Conservation (phyloP, 345 rosid genomes). For the Heritiera fomes region DNA sequence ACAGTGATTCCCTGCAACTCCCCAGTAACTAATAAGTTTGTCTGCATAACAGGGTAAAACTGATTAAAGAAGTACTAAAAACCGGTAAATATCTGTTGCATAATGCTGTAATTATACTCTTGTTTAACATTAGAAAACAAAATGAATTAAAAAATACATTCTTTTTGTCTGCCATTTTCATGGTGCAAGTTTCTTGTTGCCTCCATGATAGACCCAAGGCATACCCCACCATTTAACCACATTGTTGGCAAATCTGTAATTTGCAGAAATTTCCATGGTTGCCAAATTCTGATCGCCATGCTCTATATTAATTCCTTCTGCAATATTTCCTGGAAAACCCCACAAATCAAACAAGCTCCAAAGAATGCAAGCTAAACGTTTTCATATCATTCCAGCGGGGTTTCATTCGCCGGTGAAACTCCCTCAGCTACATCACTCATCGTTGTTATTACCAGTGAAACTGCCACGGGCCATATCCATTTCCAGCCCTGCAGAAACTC, state of each 20-base stretch:
- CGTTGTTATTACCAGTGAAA: conserved; percentile 26
- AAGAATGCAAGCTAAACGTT: conserved; percentile 21
- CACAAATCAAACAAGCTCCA: not conserved
- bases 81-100: conserved; percentile 20
- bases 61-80: not conserved
- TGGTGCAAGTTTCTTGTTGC: conserved; percentile 25
- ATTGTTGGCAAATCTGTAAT: conserved; percentile 16
- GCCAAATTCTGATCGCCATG: not conserved
- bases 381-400: not conserved
- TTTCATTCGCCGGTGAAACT: conserved; percentile 11
- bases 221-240: conserved; percentile 4
- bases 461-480: conserved; percentile 54
- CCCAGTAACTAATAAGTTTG: too few species aligned
- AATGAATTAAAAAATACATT: not conserved
- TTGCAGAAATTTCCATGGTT: not conserved
- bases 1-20: too few species aligned
- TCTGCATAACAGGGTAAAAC: not conserved
- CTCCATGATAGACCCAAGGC: conserved; percentile 23
- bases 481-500: conserved; percentile 30
- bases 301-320: not conserved
- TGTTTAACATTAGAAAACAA: not conserved
- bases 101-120: not conserved
- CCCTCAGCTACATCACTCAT: conserved; percentile 30
- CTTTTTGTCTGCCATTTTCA: conserved; percentile 40
- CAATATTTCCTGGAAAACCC: not conserved